A percentile compares a stretch with the other conserved stretches of the same genome.
phyloP scores from a whole-genome alignment of 78 protist species.

The Monosiga brevicollis region DNA sequence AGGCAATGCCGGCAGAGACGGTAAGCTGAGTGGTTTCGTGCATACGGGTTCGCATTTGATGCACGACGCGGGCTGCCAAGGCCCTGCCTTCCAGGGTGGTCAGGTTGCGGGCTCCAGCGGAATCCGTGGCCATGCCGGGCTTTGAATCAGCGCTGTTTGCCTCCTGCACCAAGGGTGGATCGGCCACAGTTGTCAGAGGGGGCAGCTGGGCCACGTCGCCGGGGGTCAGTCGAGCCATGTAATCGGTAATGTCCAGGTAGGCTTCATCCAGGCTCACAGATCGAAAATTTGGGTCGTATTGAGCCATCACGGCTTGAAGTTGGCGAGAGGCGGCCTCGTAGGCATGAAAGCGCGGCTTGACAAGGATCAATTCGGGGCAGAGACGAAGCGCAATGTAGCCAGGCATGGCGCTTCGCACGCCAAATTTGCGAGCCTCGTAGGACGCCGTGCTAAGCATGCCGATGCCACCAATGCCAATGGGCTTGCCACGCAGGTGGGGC shows the following conservation, averaged over 20 bases:
- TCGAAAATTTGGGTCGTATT: constrained; percentile 9
- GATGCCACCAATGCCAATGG: constrained; percentile 57
- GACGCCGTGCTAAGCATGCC: constrained; percentile 51
- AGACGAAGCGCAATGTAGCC: constrained; percentile 28
- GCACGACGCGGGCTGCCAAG: constrained; percentile 9
- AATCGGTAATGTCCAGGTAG: constrained; percentile 30
- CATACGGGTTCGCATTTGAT: constrained; percentile 20
- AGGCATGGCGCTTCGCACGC: constrained; percentile 71
- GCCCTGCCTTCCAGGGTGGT: neutral
- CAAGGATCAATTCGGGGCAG: constrained; percentile 24
- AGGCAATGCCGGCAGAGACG: constrained; percentile 33
- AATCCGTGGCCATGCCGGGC: neutral
- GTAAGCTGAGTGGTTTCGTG: constrained; percentile 25
- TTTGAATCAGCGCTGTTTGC: neutral
- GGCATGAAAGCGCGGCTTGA: neutral
- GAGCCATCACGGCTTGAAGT: constrained; percentile 6
- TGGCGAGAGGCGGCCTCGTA: neutral
- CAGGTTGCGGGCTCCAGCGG: neutral
- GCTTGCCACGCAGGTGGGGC: constrained; percentile 37
- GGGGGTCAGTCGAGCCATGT: neutral
- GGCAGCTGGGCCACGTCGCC: neutral
- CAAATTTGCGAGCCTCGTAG: constrained; percentile 57
- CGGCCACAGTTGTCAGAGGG: neutral
- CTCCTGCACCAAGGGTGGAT: neutral
- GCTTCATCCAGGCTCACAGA: constrained; percentile 38